Base-by-base conservation (phyloP, 2,329 filamentous ascomycete species). In the Tolypocladium ophioglossoides region DNA sequence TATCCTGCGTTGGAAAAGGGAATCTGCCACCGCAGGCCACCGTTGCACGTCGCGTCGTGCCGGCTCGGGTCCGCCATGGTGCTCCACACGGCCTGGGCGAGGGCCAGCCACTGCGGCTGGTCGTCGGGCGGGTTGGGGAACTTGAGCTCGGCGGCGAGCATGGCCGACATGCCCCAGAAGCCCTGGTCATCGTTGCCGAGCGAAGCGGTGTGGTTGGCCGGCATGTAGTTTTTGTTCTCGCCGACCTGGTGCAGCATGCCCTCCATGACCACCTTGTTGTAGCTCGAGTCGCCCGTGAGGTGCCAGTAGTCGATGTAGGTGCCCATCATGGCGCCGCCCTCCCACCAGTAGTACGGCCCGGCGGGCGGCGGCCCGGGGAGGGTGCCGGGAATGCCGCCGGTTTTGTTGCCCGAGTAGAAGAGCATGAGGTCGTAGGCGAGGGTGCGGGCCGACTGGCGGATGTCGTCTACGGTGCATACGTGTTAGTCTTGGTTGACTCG, bases 11-110 rank as follows among this genome's bases (percentile, higher is more conserved):
- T 90, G 59, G 85, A 84, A 1, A 80, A 74, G 54, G 84, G 88
- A 56, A 92, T 86, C 72, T 94, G 88, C 86, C 87, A 90, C 62
- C 86, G 76, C 61, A 91, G 64, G 11, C 87, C 88, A 59, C 87
- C 87, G 24, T 76, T 74, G 62, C 88, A 91, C 2, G 74, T 75
- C 0, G 75, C 66, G 7, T 76, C 78, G 63, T 90, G 85, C 72
- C 88, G 87, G 46, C 85, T 77, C 14, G 76, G 71, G 48, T 70
- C 61, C 0, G 79, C 82, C 55, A 79, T 75, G 1, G 81, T 81
- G 59, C 87, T 83, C 64, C 80, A 91, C 5, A 88, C 85, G 46
- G 82, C 84, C 66, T 88, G 82, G 0, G 83, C 85, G 5, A 90
- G 75, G 1, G 83, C 77, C 16, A 86, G 70, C 78, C 83, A 86